A percentile compares a stretch with the other conserved stretches of the same genome.
Conservation (phyloP, 139 green algal species). For the Chlorella sp. region DNA sequence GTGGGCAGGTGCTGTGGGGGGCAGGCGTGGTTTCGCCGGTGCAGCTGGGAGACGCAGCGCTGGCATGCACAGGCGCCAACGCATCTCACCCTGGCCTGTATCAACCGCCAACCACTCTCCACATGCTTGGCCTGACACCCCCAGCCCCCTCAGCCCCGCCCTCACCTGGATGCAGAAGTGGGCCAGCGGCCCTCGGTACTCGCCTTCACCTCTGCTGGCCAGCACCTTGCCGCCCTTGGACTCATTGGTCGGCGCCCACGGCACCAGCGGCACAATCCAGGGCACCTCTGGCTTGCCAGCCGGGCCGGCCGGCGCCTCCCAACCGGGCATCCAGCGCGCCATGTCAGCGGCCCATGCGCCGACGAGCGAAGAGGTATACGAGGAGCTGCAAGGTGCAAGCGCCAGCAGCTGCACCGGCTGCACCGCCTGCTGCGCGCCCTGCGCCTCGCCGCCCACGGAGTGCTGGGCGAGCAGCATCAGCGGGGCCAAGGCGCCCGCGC, state of each 20-base stretch:
- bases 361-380: not conserved
- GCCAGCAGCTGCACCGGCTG: slow-evolving; percentile 8
- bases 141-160: too few relatives aligned
- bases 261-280: slow-evolving; percentile 3
- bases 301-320: not conserved
- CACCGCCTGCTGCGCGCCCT: not conserved
- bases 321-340: not conserved
- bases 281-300: not conserved
- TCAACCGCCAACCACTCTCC: too few relatives aligned
- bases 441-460: not conserved
- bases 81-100: too few relatives aligned
- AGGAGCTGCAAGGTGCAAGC: not conserved
- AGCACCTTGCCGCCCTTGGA: not conserved
- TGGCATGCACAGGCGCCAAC: too few relatives aligned
- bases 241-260: not conserved
- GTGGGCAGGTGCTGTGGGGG: too few relatives aligned
- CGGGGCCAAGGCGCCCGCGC: not conserved
- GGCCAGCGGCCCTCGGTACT: not conserved
- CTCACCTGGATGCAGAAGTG: slow-evolving; percentile 28
- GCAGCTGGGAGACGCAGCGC: too few relatives aligned
- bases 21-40: too few relatives aligned
- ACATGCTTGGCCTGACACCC: too few relatives aligned
- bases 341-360: not conserved
- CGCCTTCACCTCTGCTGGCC: not conserved
- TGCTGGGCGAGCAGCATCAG: slow-evolving; percentile 1